Percentiles rank a stretch among this genome's conserved stretches.
These are phyloP conservation scores for Boehmeria nivea DNA, from an alignment of 306 rosid species.

Conservation along the genomic window DNA sequence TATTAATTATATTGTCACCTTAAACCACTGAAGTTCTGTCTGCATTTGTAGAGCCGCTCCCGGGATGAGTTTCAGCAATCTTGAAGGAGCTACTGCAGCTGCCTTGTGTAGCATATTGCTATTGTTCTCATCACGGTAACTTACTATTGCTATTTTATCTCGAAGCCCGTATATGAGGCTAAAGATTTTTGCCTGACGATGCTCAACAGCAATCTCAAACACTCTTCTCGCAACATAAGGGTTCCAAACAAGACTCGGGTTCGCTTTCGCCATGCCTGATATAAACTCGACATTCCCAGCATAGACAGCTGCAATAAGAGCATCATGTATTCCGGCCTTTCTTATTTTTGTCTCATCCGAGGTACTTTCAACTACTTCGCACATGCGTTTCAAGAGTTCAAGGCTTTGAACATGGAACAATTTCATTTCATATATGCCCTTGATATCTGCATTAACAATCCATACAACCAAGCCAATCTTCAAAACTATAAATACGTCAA, in stretches of 20 bases:
- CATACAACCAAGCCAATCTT: too few relatives aligned
- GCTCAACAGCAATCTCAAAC: background rate
- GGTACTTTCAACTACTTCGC: background rate
- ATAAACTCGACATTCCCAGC: background rate
- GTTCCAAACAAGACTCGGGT: too few relatives aligned
- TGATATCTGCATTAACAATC: too few relatives aligned
- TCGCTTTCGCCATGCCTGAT: background rate
- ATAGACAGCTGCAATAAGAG: background rate
- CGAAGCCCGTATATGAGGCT: background rate
- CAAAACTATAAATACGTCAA: too few relatives aligned
- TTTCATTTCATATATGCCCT: background rate
- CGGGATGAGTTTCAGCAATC: background rate
- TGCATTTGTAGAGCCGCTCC: slow-evolving; percentile 3
- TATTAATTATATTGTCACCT: background rate
- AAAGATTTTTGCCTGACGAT: background rate
- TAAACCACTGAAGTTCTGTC: background rate
- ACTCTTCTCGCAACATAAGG: background rate
- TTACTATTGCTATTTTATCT: background rate
- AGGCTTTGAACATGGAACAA: background rate
- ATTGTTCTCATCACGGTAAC: background rate
- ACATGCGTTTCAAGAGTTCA: background rate
- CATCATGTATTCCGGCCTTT: background rate
- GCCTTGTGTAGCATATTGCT: background rate
- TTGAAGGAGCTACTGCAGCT: background rate
- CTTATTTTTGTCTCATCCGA: background rate